A percentile compares a stretch with the other conserved stretches of the same genome.
Conservation (phyloP, 2,329 filamentous ascomycete species). For the Talaromyces piceae region DNA sequence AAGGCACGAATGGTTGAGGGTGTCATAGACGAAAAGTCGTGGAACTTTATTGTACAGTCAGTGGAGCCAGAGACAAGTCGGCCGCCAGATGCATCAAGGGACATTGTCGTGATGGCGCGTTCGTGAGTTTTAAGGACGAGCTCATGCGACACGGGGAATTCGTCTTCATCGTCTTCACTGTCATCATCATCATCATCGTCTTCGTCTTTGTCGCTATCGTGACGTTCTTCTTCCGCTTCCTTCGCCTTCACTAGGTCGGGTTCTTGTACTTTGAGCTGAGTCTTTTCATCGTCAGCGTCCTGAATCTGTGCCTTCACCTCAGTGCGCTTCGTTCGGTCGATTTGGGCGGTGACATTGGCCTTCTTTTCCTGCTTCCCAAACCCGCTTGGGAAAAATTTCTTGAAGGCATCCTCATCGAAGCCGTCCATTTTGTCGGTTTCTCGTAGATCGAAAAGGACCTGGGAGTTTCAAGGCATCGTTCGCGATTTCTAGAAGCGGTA, state of each 20-base stretch:
- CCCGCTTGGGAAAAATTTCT: constrained; percentile 64
- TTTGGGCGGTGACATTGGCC: constrained; percentile 69
- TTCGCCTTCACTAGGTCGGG: constrained; percentile 11
- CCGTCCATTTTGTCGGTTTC: constrained; percentile 27
- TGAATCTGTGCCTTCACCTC: constrained; percentile 33
- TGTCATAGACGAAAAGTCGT: constrained; percentile 94
- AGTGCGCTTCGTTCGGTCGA: constrained; percentile 66
- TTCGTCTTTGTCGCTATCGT: constrained; percentile 15
- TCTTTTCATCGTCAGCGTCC: constrained; percentile 4
- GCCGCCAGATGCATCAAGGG: constrained; percentile 76
- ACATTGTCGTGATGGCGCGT: constrained; percentile 72
- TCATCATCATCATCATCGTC: constrained; percentile 52
- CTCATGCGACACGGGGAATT: constrained; percentile 89
- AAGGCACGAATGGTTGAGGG: constrained; percentile 91
- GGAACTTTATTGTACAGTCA: constrained; percentile 84
- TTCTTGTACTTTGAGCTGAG: not conserved
- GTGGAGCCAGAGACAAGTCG: constrained; percentile 84
- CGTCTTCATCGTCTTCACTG: constrained; percentile 66
- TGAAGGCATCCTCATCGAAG: constrained; percentile 41
- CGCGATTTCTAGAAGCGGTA: not conserved
- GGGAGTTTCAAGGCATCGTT: not conserved
- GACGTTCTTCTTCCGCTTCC: constrained; percentile 22
- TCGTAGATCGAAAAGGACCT: not conserved
- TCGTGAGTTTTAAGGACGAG: constrained; percentile 89
- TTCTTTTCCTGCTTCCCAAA: constrained; percentile 78